Base-by-base conservation (phyloP, 129 eudicot genomes). In the Lactuca saligna region DNA sequence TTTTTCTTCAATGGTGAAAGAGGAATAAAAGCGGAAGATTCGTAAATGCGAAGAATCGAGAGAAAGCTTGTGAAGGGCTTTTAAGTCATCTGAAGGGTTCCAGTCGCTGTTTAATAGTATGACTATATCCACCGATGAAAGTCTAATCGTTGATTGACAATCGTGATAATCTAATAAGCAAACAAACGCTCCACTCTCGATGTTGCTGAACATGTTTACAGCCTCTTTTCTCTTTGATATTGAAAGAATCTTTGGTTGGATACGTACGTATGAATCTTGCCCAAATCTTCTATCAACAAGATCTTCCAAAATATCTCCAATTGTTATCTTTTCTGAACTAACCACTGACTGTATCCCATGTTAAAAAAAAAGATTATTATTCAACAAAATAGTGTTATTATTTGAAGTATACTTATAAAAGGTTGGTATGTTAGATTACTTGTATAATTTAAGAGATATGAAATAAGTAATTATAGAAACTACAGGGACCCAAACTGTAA, bases 1-100 rank as follows among this genome's bases (percentile, higher is more conserved):
- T 54, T 87, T 86, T 57, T 91, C 97, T 81, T 91, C 97, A 54
- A 91, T 60, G 8, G 95, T 91, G 65, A 61, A 56, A 12, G 84
- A 31, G 20, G 95, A 81, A 78, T 87, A 87, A 33, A 91, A 70
- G 4, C 95, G 91, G 42, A 85, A 77, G 11, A 87, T 25, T 25
- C 29, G 29, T 87, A 87, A 33, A 91, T 66, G 4, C 92, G 91
- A 35, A 85, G 75, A 14, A 87, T 65, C 56, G 2, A 83, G 42
- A 8, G 71, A 69, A 68, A 91, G 81, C 79, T 63, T 87, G 63
- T 77, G 81, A 50, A 91, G 66, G 42, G 86, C 66, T 75, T 69
- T 80, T 61, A 91, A 14, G 69, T 91, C 86, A 57, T 79, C 79
- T 57, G 15, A 54, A 3, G 95, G 95, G 74, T 83, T 82, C 95